phyloP scores from a whole-genome alignment of 176 grass and related monocot genomes.

The Phoenix roebelenii region DNA sequence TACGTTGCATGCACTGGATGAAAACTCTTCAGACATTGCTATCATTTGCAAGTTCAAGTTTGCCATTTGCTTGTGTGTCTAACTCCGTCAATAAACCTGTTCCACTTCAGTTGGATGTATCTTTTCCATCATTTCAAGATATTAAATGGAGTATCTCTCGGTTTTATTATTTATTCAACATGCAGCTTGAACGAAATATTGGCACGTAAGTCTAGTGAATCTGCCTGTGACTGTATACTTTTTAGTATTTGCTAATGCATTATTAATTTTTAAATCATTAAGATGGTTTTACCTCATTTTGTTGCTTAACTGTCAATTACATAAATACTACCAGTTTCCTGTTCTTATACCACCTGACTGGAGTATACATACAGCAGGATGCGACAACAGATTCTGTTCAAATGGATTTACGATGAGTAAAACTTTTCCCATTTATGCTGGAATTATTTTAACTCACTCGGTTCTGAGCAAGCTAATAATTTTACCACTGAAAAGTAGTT shows the following conservation, averaged over 20 bases:
- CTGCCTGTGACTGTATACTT: conserved; percentile 20
- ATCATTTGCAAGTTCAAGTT: conserved; percentile 31
- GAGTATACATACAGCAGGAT: no score
- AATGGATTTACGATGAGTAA: no score
- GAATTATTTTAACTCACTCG: no score
- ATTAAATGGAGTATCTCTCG: conserved; percentile 82
- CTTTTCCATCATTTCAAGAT: conserved; percentile 59
- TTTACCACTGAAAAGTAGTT: no score
- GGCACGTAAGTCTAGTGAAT: conserved; percentile 60
- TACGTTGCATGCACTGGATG: conserved; percentile 32
- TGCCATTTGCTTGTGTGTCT: conserved; percentile 80
- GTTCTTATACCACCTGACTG: no score
- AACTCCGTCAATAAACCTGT: conserved; percentile 57
- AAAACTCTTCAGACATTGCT: conserved; percentile 27
- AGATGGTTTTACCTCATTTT: no score
- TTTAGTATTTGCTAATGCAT: conserved; percentile 8
- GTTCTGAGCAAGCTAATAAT: no score
- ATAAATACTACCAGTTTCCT: no score
- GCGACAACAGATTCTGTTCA: no score
- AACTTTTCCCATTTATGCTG: no score
- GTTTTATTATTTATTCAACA: conserved; percentile 86
- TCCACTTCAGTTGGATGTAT: conserved; percentile 73
- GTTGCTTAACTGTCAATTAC: no score
- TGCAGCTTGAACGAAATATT: conserved; percentile 94
- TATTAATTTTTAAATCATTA: no score